These are phyloP conservation scores for Penicillium arizonense DNA, from an alignment of 495 filamentous ascomycete species.

Conservation along the genomic window DNA sequence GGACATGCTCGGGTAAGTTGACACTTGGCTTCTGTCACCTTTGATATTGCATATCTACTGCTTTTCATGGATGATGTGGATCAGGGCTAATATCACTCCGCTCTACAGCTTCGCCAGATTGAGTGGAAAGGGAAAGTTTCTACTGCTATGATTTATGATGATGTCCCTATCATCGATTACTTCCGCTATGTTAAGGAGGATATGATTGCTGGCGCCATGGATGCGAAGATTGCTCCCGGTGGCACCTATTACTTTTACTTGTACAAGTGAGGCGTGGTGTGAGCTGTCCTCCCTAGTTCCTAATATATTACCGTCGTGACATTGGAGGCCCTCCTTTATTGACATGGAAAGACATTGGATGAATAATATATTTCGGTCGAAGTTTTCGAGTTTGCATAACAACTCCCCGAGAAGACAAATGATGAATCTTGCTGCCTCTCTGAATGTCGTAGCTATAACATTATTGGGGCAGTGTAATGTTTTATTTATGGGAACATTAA, in stretches of 20 bases:
- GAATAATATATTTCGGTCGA: too few relatives aligned
- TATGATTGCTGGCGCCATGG: slow-evolving; percentile 30
- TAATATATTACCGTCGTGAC: not conserved
- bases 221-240: slow-evolving; percentile 13
- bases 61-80: not conserved
- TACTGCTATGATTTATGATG: slow-evolving; percentile 30
- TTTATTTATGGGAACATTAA: too few relatives aligned
- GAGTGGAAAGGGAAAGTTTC: slow-evolving; percentile 20
- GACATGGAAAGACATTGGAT: too few relatives aligned
- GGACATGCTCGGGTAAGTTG: slow-evolving; percentile 16
- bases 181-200: slow-evolving; percentile 27
- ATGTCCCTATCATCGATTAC: slow-evolving; percentile 29
- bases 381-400: too few relatives aligned
- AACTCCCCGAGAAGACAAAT: too few relatives aligned
- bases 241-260: slow-evolving; percentile 26
- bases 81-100: not conserved
- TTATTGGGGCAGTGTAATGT: too few relatives aligned
- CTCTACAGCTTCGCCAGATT: slow-evolving; percentile 22
- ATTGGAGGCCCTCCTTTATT: too few relatives aligned
- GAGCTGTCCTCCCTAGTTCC: not conserved
- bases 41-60: not conserved
- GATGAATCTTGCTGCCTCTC: too few relatives aligned
- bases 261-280: slow-evolving; percentile 7
- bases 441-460: too few relatives aligned
- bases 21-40: not conserved